Percentiles rank a stretch among this genome's conserved stretches.
Evolutionary conservation across 768 basidiomycete genomes (phyloP).

Genomic region (Megacollybia marginata): DNA sequence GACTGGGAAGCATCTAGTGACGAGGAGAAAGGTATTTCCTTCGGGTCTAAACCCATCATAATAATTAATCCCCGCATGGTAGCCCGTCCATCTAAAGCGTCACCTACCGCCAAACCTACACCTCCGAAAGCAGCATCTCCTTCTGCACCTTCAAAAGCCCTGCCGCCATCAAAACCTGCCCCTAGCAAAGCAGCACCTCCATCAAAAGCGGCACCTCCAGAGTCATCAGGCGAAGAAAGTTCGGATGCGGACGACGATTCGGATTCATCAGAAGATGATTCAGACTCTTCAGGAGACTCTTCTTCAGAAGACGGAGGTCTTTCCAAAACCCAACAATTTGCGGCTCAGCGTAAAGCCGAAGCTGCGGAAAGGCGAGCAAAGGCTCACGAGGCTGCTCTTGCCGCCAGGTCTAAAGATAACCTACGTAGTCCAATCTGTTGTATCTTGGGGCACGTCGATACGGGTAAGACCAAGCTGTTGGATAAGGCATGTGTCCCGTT

Average conservation of each 20-base stretch:
- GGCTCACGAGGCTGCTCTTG: slow-evolving; percentile 77
- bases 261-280: slow-evolving; percentile 42
- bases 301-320: slow-evolving; percentile 54
- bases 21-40: slow-evolving; percentile 19
- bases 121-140: slow-evolving; percentile 16
- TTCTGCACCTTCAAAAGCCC: slow-evolving; percentile 1
- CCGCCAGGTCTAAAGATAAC: slow-evolving; percentile 82
- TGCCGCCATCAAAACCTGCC: slow-evolving; percentile 13
- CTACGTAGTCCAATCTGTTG: slow-evolving; percentile 96
- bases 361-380: slow-evolving; percentile 77
- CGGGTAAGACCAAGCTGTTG: slow-evolving; percentile 95
- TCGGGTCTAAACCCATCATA: too few species aligned
- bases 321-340: slow-evolving; percentile 58
- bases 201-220: slow-evolving; percentile 18
- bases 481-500: slow-evolving; percentile 65
- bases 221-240: slow-evolving; percentile 27
- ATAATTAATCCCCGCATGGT: too few species aligned
- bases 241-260: slow-evolving; percentile 14
- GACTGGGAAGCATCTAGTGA: slow-evolving; percentile 47
- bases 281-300: slow-evolving; percentile 29
- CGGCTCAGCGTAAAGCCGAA: slow-evolving; percentile 69
- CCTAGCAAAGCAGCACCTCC: slow-evolving; percentile 17
- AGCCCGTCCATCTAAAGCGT: slow-evolving; percentile 17
- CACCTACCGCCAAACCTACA: slow-evolving; percentile 9
- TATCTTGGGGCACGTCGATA: slow-evolving; percentile 99